These are phyloP conservation scores for Cyberlindnera samutprakarnensis DNA, from an alignment of 805 yeast genomes.

Conservation along the genomic window DNA sequence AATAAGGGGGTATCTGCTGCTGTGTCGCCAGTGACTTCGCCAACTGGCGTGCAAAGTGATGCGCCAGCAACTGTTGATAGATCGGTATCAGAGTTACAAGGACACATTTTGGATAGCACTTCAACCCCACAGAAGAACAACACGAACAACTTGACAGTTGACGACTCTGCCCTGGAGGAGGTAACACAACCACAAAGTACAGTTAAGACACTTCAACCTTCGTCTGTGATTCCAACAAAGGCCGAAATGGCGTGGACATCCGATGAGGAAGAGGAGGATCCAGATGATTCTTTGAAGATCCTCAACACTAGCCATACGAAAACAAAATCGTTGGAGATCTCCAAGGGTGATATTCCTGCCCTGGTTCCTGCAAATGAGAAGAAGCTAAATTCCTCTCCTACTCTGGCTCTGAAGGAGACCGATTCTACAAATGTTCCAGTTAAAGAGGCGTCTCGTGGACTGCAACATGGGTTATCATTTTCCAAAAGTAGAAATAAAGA, in stretches of 20 bases:
- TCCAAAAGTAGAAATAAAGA: constrained; percentile 26
- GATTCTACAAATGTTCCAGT: not conserved
- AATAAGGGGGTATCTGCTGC: constrained; percentile 1
- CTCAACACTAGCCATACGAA: constrained; percentile 2
- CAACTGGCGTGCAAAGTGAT: not conserved
- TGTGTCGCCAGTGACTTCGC: not conserved
- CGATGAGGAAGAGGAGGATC: constrained; percentile 56
- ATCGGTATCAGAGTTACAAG: not conserved
- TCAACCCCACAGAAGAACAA: not conserved
- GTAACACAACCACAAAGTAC: constrained; percentile 12
- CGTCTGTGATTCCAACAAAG: constrained; percentile 76
- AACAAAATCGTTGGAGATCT: constrained; percentile 2
- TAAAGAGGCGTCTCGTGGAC: constrained; percentile 6
- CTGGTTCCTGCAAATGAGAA: not conserved
- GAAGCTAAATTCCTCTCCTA: not conserved
- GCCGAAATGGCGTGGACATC: constrained; percentile 85
- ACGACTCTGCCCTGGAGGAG: too few species aligned
- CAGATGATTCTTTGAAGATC: constrained; percentile 1
- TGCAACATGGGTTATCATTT: constrained; percentile 21
- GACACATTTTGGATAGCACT: not conserved
- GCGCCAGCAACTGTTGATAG: not conserved
- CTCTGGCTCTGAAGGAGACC: not conserved
- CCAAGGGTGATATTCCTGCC: constrained; percentile 2
- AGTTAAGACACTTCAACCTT: constrained; percentile 42
- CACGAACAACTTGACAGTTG: too few species aligned